phyloP scores from a whole-genome alignment of 208 protist species.

The Endotrypanum monterogeii region DNA sequence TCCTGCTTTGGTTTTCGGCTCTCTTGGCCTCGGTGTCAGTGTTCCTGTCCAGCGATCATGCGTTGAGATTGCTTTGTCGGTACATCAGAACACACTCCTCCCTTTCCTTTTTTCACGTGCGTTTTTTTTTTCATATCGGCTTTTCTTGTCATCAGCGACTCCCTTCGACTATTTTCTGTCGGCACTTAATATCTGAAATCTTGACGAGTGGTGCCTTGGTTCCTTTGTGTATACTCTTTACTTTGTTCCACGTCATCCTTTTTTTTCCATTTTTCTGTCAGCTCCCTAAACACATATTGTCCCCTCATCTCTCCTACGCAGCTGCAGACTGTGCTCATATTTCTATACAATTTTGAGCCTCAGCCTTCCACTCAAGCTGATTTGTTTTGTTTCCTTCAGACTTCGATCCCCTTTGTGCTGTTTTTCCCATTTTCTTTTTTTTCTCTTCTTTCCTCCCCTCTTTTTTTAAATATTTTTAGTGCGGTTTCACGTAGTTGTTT shows the following conservation, averaged over 20 bases:
- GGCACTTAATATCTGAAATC: neutral
- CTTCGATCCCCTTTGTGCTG: neutral
- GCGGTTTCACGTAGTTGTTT: too few relatives aligned
- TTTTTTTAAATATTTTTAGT: too few relatives aligned
- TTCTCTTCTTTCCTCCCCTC: neutral
- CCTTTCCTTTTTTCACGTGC: neutral
- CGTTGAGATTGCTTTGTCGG: neutral
- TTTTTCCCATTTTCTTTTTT: neutral
- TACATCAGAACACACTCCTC: neutral
- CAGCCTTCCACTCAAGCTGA: neutral
- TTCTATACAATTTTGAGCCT: neutral
- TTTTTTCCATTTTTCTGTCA: too few relatives aligned
- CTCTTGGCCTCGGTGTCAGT: neutral
- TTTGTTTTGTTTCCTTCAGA: neutral
- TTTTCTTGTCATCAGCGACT: neutral
- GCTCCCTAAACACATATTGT: neutral
- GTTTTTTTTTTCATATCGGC: neutral
- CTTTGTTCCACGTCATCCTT: neutral
- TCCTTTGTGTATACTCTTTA: neutral
- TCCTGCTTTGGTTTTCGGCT: conserved; percentile 1
- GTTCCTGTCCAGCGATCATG: neutral
- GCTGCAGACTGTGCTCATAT: neutral
- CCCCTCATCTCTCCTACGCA: neutral
- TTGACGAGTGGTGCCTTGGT: neutral
- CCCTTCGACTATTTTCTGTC: neutral